Evolutionary conservation across 1,284 basidiomycete species (phyloP), one percentile per base, ranked within the genome.

Genomic region (Porogramme epimiltina): DNA sequence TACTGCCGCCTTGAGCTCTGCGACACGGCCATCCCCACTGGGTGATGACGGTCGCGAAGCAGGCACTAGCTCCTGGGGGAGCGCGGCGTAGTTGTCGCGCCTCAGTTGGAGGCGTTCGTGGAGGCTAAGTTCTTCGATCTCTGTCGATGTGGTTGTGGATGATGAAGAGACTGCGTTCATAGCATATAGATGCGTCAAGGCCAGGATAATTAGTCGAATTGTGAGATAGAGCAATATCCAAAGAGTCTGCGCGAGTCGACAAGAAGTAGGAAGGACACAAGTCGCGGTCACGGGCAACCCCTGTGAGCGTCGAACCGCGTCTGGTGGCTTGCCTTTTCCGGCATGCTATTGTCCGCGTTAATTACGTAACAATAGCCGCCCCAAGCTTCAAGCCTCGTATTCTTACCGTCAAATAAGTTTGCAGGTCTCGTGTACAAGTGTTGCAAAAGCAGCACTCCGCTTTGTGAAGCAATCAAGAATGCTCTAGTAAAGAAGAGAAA

Each of bases 11-110:
- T 50, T 54, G 22, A 61, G 28, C 5, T 15, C 41, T n/a, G 49
- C 45, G 6, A 53, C 38, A 6, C 58, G 59, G 2, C 49, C 47
- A 13, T 57, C 53, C 13, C 45, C 42, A 10, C 20, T 47, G 4
- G 63, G 63, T 2, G 62, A 60, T 10, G 59, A 46, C 18, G 62
- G 56, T 19, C 54, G 49, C 2, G 65, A 65, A 26, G 59, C 33
- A n/a, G 60, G 52, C 19, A 49, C 61, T n/a, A 59, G 49, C 43
- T 45, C 56, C 25, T 57, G 50, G 15, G 62, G 61, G 11, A 65
- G 52, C 24, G 51, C 33, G 15, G 51, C 47, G 11, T 59, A 28
- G 22, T 41, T 52, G 23, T 52, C 40, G 23, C 54, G 54, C 25
- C 56, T 51, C 25, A 49, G 41, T 4, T 50, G 25, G 3, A 63